Evolutionary conservation across 176 grass and related monocot genomes (phyloP), one percentile per base, ranked within the genome.

Genomic region (Eragrostis curvula): DNA sequence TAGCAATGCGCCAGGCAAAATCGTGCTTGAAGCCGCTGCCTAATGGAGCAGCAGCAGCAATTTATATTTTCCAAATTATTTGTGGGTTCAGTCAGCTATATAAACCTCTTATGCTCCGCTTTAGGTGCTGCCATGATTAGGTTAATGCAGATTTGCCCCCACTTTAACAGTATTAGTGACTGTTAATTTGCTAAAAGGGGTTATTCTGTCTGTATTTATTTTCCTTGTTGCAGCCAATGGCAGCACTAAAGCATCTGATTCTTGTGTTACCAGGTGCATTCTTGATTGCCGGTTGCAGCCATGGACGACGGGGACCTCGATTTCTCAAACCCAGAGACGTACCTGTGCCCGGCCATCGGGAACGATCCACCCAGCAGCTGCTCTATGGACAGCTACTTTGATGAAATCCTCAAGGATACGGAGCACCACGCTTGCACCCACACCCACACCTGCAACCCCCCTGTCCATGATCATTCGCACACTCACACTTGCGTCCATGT

Each of bases 371-470:
- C 83, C 0, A 85, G 79, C 65, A 88, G 86, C 83, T 94, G 88
- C 69, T 89, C 84, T 32, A 91, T 94, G 87, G 89, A 91, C 49
- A 87, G 89, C 63, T 94, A 91, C 56, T 94, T 94, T 8, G 89
- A 94, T 21, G 89, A 89, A 17, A 82, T 91, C 73, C 24, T 91
- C 12, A 87, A 89, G 55, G 92, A 89, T 7, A 80, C 71, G 1
- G 89, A 91, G 71, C 89, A 91, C 77, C 89, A 85, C 0, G 77
- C 89, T 0, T 94, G 92, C 77, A 94, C 89, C 15, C 92, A 94
- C 81, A 94, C 92, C 20, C 92, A 94, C 84, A 94, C 89, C 57
- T 94, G 92, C 84, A 94, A 94, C 69, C 92, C 89, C 15, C 92
- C 92, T 0, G 89, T 85, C 2, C n/a, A 80, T 18, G 73, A 91